Evolutionary conservation across 352 stramenopile species (phyloP).

Genomic region (Pythium vanterpoolii): DNA sequence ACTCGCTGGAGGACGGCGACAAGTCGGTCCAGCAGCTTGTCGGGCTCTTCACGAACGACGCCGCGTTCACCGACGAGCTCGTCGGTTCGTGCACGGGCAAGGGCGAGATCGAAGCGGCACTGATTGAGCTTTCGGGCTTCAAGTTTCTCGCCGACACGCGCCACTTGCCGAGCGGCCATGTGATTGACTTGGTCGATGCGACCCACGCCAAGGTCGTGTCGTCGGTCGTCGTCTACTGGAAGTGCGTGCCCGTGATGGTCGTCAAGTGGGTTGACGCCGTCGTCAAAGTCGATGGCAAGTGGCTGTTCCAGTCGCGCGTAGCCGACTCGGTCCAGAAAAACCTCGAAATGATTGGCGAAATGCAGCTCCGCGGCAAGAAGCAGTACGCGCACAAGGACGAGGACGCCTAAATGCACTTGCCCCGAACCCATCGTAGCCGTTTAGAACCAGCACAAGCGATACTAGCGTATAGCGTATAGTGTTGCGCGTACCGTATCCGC

Average conservation of each 20-base stretch:
- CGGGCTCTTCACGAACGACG: constrained; percentile 69
- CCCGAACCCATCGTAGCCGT: too few relatives aligned
- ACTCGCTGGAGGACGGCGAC: constrained; percentile 76
- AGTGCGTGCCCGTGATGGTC: constrained; percentile 82
- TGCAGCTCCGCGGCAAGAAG: constrained; percentile 88
- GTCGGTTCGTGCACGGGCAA: constrained; percentile 55
- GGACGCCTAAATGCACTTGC: too few relatives aligned
- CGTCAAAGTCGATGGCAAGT: constrained; percentile 69
- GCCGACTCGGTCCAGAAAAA: constrained; percentile 86
- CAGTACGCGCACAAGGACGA: constrained; percentile 74
- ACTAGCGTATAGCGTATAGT: too few relatives aligned
- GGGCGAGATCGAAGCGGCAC: constrained; percentile 65
- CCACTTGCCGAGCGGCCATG: constrained; percentile 78
- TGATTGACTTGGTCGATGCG: constrained; percentile 59
- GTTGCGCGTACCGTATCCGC: too few relatives aligned
- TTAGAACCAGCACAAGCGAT: too few relatives aligned
- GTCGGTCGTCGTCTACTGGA: constrained; percentile 80
- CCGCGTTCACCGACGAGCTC: constrained; percentile 73
- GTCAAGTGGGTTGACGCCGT: constrained; percentile 79
- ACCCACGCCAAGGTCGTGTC: constrained; percentile 54
- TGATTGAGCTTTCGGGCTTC: constrained; percentile 65
- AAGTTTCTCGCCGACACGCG: constrained; percentile 82
- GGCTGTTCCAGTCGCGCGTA: constrained; percentile 68
- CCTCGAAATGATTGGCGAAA: constrained; percentile 86
- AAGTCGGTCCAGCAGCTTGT: constrained; percentile 66